Base-by-base conservation (phyloP, 2,329 filamentous ascomycete species). In the Aspergillus oerlinghausenensis region DNA sequence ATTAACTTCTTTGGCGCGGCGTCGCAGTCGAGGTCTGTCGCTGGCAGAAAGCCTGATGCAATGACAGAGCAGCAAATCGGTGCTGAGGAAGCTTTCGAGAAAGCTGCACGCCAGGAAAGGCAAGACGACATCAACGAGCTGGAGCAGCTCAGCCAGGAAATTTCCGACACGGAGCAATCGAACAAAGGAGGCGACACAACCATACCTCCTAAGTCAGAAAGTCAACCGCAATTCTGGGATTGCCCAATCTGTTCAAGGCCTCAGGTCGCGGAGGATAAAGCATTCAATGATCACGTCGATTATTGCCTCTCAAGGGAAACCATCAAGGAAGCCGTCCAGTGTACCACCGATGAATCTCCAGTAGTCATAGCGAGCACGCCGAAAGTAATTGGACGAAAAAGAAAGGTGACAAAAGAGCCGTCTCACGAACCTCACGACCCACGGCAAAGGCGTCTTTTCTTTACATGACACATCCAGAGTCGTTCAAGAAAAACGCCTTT, bases 201-300 rank as follows among this genome's bases (percentile, higher is more conserved):
- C 3, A 25, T 55, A 10, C n/a, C 21, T 19, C 23, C 50, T 26
- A 59, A 63, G 6, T 29, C 52, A 10, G 55, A 23, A 23, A 25
- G 51, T 3, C 42, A 65, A 49, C 68, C 82, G 52, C 78, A 85
- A 49, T 80, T 79, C 71, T 97, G 92, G 92, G 82, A 88, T 40
- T 99, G 94, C 71, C 94, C 94, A 0, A 89, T 97, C 48, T 99
- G 94, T 71, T 76, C 78, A n/a, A 80, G 87, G 17, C 87, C 90
- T 0, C 92, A 97, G 67, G 67, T 79, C 0, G 84, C 91, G 0
- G 82, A 93, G 51, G 91, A 97, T 70, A 81, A 81, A 49, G 77
- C 76, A 0, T 96, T 97, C 75, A 99, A 99, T 64, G 84, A 88
- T 55, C 94, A 99, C 68, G 92, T 99, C 52, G 94, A 99, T 70